Conservation (phyloP, 192 early-diverging fungal species). For the Coemansia asiatica region DNA sequence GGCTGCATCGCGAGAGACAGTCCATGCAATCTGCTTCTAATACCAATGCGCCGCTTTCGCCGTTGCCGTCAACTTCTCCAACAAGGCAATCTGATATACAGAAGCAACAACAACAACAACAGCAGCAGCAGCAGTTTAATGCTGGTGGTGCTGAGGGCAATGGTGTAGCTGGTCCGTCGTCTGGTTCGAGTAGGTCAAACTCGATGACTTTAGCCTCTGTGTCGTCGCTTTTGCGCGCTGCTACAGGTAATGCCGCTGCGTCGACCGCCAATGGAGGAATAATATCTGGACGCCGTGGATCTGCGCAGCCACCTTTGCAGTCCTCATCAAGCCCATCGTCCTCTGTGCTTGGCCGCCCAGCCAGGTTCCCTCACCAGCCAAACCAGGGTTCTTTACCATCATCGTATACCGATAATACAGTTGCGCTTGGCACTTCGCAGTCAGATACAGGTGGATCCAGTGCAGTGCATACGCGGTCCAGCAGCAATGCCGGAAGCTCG, state of each 20-base stretch:
- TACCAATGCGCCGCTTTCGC: neutral
- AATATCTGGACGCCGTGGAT: conserved; percentile 5
- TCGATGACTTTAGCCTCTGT: conserved; percentile 51
- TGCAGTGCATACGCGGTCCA: conserved; percentile 26
- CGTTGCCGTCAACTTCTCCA: neutral
- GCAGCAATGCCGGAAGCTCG: conserved; percentile 32
- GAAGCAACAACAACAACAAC: neutral
- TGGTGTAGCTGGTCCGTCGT: neutral
- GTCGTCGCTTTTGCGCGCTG: conserved; percentile 50
- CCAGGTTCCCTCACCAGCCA: neutral
- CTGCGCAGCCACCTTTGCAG: conserved; percentile 8
- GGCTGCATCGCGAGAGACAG: conserved; percentile 39
- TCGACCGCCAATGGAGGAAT: neutral
- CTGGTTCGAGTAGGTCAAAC: conserved; percentile 31
- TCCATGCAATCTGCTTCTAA: neutral
- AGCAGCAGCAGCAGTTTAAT: neutral
- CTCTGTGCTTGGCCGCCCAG: neutral
- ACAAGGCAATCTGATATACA: neutral
- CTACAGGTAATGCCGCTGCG: conserved; percentile 32
- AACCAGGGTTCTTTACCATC: neutral
- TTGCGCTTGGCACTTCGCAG: neutral
- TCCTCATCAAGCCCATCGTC: neutral
- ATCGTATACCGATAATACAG: neutral
- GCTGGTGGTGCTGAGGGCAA: neutral
- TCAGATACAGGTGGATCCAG: neutral